A percentile compares a stretch with the other conserved stretches of the same genome.
Conservation (phyloP, 768 basidiomycete species). For the Daedaleopsis nitida region DNA sequence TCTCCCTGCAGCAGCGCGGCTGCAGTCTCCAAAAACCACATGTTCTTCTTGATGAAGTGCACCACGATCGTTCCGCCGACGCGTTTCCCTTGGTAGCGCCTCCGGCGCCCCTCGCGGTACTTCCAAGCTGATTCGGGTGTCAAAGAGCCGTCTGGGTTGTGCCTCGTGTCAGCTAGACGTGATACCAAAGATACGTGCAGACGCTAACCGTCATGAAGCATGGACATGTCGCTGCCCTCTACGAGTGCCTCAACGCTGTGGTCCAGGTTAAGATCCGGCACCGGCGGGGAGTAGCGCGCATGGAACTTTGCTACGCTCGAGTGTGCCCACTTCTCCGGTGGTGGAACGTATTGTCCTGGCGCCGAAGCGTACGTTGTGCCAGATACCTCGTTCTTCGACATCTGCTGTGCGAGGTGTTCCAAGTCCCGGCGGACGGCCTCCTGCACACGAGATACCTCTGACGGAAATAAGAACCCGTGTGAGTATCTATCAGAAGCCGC, state of each 20-base stretch:
- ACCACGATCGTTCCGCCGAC: constrained; percentile 94
- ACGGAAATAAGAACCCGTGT: constrained; percentile 94
- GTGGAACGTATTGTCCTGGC: constrained; percentile 32
- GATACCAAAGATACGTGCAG: background rate
- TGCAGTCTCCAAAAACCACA: constrained; percentile 96
- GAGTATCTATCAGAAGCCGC: constrained; percentile 34
- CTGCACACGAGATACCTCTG: constrained; percentile 74
- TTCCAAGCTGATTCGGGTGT: constrained; percentile 69
- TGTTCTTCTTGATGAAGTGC: constrained; percentile 96
- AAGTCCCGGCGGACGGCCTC: constrained; percentile 54
- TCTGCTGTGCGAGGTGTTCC: constrained; percentile 33
- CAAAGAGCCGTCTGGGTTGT: constrained; percentile 51
- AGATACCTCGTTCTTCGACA: constrained; percentile 6
- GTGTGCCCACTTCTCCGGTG: constrained; percentile 67
- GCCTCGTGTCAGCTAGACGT: background rate
- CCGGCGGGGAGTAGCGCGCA: constrained; percentile 68
- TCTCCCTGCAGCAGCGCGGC: constrained; percentile 83
- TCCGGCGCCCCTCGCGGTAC: constrained; percentile 68
- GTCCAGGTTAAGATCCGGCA: constrained; percentile 59
- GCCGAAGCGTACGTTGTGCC: constrained; percentile 27
- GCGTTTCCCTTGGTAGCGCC: constrained; percentile 64
- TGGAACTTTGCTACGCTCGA: constrained; percentile 90
- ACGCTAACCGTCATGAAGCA: constrained; percentile 59
- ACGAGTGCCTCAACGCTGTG: constrained; percentile 90
- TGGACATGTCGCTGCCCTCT: constrained; percentile 87